phyloP scores from a whole-genome alignment of 768 basidiomycete genomes.

The Lyophyllum semitale region DNA sequence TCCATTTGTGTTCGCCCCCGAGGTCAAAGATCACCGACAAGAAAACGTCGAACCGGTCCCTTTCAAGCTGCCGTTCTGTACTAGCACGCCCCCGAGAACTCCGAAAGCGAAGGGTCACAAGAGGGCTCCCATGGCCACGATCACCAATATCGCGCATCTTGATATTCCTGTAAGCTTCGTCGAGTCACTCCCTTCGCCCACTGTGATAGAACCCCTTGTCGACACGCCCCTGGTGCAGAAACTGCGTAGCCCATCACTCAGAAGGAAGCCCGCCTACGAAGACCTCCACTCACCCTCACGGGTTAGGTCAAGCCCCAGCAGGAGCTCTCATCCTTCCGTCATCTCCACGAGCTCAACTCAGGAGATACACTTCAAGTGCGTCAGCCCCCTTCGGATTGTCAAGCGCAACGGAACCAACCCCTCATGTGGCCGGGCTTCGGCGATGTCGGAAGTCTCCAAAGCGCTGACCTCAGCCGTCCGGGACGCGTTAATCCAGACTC shows the following conservation, averaged over 20 bases:
- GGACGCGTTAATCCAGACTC: slow-evolving; percentile 10
- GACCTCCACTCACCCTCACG: slow-evolving; percentile 12
- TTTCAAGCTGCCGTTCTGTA: slow-evolving; percentile 11
- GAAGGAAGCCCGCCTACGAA: slow-evolving; percentile 5
- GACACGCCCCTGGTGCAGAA: slow-evolving; percentile 5
- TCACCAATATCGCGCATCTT: slow-evolving; percentile 11
- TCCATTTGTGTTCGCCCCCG: background rate
- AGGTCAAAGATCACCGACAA: background rate
- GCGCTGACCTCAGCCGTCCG: slow-evolving; percentile 18
- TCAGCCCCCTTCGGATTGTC: slow-evolving; percentile 19
- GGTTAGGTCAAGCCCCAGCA: background rate
- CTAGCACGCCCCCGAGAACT: slow-evolving; percentile 11
- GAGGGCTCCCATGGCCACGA: slow-evolving; percentile 11
- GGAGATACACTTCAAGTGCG: background rate
- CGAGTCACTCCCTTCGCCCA: background rate
- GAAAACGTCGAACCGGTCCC: background rate
- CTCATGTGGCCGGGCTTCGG: background rate
- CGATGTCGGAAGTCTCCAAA: slow-evolving; percentile 10
- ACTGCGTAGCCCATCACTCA: slow-evolving; percentile 10
- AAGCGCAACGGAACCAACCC: slow-evolving; percentile 9
- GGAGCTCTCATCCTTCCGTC: slow-evolving; percentile 1
- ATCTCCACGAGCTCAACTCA: slow-evolving; percentile 3
- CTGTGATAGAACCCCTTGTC: background rate
- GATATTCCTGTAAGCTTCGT: background rate
- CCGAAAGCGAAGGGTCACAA: slow-evolving; percentile 13